phyloP scores from a whole-genome alignment of 2,329 filamentous ascomycete species.

The Gnomoniopsis sp. region DNA sequence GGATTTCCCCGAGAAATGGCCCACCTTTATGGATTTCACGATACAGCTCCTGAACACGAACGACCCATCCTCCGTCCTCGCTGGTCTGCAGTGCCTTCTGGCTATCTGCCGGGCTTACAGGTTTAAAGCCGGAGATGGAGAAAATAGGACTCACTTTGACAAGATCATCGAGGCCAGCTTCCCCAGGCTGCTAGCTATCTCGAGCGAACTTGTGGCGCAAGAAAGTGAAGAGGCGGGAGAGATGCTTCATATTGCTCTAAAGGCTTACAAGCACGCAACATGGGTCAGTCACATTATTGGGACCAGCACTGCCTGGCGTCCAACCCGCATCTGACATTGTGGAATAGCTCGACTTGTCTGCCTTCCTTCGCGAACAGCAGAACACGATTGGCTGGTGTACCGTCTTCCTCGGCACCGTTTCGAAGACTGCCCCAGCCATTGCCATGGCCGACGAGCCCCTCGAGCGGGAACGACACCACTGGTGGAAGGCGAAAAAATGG shows the following conservation, averaged over 20 bases:
- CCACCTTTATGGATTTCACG: slow-evolving; percentile 89
- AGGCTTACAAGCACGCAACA: slow-evolving; percentile 97
- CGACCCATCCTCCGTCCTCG: slow-evolving; percentile 82
- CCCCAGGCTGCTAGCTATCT: slow-evolving; percentile 80
- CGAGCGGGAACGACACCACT: slow-evolving; percentile 90
- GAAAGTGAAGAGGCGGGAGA: slow-evolving; percentile 92
- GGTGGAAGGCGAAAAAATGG: slow-evolving; percentile 99
- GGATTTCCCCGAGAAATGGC: slow-evolving; percentile 95
- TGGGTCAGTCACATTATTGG: slow-evolving; percentile 62
- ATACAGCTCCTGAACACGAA: slow-evolving; percentile 84
- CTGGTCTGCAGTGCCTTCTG: slow-evolving; percentile 88
- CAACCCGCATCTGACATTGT: slow-evolving; percentile 12
- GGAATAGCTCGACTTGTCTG: slow-evolving; percentile 78
- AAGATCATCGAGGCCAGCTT: slow-evolving; percentile 91
- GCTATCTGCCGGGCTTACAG: slow-evolving; percentile 94
- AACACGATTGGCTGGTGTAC: slow-evolving; percentile 95
- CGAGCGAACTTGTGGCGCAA: slow-evolving; percentile 84
- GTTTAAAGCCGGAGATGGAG: slow-evolving; percentile 80
- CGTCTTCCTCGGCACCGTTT: slow-evolving; percentile 85
- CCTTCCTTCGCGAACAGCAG: slow-evolving; percentile 72
- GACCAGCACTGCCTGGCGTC: not conserved
- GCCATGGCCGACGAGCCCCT: slow-evolving; percentile 76
- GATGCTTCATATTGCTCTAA: slow-evolving; percentile 92
- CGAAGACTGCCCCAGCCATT: slow-evolving; percentile 75
- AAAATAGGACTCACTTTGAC: slow-evolving; percentile 79